phyloP scores from a whole-genome alignment of 805 yeast species.

The Lipomyces kockii region DNA sequence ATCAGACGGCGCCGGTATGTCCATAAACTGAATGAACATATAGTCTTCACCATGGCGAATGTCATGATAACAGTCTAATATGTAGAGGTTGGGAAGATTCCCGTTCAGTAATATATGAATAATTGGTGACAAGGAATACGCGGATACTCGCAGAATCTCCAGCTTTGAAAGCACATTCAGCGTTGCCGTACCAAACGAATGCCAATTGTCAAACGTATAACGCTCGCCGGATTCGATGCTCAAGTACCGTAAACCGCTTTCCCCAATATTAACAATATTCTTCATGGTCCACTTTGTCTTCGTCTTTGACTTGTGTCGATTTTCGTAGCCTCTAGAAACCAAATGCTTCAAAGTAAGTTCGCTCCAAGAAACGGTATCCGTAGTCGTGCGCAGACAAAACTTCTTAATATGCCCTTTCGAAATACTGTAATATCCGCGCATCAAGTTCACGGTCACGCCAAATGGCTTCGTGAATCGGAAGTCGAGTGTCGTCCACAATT shows the following conservation, averaged over 20 bases:
- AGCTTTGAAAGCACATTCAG: background rate
- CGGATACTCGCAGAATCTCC: constrained; percentile 7
- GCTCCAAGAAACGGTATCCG: background rate
- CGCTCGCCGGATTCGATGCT: background rate
- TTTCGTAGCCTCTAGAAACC: background rate
- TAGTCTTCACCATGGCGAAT: background rate
- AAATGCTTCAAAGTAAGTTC: background rate
- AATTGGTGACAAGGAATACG: constrained; percentile 6
- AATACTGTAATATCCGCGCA: background rate
- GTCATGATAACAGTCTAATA: constrained; percentile 19
- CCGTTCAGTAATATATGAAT: constrained; percentile 8
- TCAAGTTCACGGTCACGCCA: background rate
- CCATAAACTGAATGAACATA: constrained; percentile 1
- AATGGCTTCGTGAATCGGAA: constrained; percentile 13
- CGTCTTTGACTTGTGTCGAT: background rate
- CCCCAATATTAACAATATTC: background rate
- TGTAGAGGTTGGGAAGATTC: constrained; percentile 4
- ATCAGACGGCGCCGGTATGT: background rate
- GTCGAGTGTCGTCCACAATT: constrained; percentile 21
- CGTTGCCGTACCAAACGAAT: constrained; percentile 12
- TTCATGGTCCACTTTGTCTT: background rate
- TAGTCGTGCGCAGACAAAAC: background rate
- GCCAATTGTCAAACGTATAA: constrained; percentile 8
- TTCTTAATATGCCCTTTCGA: background rate
- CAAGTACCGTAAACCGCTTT: constrained; percentile 5